These are phyloP conservation scores for Amylocarpus encephaloides DNA, from an alignment of 2,329 filamentous ascomycete species.

Conservation along the genomic window DNA sequence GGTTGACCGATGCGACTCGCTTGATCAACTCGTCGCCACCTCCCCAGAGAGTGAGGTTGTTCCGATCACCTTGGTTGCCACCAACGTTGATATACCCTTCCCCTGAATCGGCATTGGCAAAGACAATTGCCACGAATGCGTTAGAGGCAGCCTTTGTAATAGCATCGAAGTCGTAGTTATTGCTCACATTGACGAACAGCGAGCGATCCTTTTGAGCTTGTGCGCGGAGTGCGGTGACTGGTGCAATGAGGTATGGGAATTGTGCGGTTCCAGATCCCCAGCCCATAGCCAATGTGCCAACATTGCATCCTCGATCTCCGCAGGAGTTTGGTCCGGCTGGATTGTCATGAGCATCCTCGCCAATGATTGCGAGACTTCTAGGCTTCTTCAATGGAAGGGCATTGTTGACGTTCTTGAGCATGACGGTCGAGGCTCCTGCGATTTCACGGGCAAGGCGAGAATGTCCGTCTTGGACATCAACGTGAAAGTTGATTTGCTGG, in stretches of 20 bases:
- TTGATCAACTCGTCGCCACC: slow-evolving; percentile 74
- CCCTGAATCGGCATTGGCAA: slow-evolving; percentile 79
- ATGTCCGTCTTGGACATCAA: slow-evolving; percentile 76
- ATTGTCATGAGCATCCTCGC: slow-evolving; percentile 76
- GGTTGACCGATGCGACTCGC: slow-evolving; percentile 68
- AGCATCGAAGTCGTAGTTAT: slow-evolving; percentile 45
- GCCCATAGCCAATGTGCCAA: slow-evolving; percentile 63
- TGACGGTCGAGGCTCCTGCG: slow-evolving; percentile 72
- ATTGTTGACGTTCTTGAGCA: slow-evolving; percentile 74
- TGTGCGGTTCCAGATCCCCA: slow-evolving; percentile 73
- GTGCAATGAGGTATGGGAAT: slow-evolving; percentile 71
- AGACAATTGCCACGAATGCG: slow-evolving; percentile 70
- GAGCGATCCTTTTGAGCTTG: slow-evolving; percentile 54
- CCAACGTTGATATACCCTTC: slow-evolving; percentile 82
- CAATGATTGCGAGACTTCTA: slow-evolving; percentile 68
- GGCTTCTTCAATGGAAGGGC: slow-evolving; percentile 70
- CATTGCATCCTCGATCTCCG: slow-evolving; percentile 44
- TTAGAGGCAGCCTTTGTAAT: slow-evolving; percentile 61
- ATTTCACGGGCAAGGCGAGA: slow-evolving; percentile 68
- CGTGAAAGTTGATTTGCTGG: slow-evolving; percentile 68
- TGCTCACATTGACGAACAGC: slow-evolving; percentile 59
- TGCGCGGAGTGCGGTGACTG: slow-evolving; percentile 61
- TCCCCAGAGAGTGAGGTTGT: slow-evolving; percentile 87
- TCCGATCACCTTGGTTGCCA: slow-evolving; percentile 78
- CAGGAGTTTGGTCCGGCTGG: slow-evolving; percentile 75